Evolutionary conservation across 2,329 filamentous ascomycete genomes (phyloP).

Genomic region (Leptographium lundbergii): DNA sequence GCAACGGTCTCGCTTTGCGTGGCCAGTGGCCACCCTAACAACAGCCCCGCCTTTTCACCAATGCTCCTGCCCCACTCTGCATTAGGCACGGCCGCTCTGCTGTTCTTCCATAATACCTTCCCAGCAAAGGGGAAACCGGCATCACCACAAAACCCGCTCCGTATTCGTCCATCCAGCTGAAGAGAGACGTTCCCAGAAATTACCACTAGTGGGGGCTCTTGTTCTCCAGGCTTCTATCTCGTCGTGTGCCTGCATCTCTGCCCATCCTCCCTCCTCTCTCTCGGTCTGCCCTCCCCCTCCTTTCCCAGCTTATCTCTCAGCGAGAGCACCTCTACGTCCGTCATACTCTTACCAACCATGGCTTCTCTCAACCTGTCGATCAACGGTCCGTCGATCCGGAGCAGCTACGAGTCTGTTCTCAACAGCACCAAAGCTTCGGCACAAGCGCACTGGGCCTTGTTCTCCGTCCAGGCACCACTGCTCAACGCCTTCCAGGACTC

Average conservation of each 20-base stretch:
- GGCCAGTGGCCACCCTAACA: not conserved
- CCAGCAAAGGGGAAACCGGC: not conserved
- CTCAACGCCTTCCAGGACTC: constrained; percentile 86
- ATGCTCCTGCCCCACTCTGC: not conserved
- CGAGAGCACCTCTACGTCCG: not conserved
- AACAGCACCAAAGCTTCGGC: constrained; percentile 41
- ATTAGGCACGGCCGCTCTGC: not conserved
- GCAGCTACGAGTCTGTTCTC: constrained; percentile 54
- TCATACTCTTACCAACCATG: constrained; percentile 35
- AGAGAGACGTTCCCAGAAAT: not conserved
- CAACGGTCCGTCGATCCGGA: constrained; percentile 74
- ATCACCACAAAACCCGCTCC: not conserved
- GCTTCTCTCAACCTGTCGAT: constrained; percentile 68
- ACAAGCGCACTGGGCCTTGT: constrained; percentile 85
- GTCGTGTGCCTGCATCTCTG: not conserved
- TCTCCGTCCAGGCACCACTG: constrained; percentile 83
- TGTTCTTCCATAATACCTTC: not conserved
- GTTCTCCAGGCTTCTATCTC: not conserved
- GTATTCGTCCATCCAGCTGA: not conserved
- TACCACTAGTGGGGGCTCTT: not conserved
- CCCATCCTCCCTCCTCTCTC: not conserved
- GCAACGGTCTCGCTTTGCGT: not conserved
- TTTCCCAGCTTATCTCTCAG: constrained; percentile 4
- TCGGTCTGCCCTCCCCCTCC: not conserved
- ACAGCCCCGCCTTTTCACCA: not conserved